Conservation (phyloP, 345 rosid species). For the Syzygium oleosum region DNA sequence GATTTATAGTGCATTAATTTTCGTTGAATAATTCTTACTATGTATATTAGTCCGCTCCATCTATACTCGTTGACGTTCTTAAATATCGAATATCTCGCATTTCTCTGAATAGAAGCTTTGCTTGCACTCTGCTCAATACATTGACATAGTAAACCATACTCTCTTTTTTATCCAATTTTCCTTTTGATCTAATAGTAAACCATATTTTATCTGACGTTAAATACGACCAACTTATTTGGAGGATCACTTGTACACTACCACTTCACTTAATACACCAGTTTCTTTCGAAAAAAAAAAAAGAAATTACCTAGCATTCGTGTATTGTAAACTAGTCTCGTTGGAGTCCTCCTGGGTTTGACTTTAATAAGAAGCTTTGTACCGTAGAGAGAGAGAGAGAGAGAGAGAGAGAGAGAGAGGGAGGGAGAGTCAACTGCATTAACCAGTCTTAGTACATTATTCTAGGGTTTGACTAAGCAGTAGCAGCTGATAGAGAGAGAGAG, state of each 20-base stretch:
- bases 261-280: rapidly evolving
- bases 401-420: background rate
- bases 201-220: background rate
- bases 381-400: background rate
- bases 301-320: background rate
- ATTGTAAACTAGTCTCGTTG: background rate
- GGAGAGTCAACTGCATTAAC: background rate
- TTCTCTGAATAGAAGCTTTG: background rate
- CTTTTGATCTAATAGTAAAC: no score
- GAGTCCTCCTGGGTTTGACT: background rate
- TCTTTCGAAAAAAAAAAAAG: background rate
- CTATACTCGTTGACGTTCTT: background rate
- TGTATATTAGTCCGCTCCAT: background rate
- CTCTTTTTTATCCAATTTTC: no score
- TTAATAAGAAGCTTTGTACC: background rate
- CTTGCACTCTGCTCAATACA: background rate
- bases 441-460: background rate
- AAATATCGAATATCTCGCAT: background rate
- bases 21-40: background rate
- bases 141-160: no score
- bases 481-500: background rate
- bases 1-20: background rate
- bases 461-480: background rate
- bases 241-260: background rate
- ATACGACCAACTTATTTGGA: background rate